phyloP scores from a whole-genome alignment of 2,329 filamentous ascomycete species.

The Aspergillus aculeatus region DNA sequence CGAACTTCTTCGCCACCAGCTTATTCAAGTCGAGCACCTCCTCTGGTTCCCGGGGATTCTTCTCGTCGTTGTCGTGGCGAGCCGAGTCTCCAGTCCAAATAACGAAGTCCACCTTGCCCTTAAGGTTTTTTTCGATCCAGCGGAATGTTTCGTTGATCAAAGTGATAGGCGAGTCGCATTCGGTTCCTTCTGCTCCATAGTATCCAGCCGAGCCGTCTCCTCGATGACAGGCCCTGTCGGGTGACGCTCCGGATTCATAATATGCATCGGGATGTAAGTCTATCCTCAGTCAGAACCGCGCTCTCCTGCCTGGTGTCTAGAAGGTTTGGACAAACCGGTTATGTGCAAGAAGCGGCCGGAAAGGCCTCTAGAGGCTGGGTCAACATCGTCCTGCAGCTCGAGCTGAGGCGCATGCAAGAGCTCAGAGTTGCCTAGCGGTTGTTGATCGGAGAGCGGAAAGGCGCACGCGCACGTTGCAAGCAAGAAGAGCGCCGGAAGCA shows the following conservation, averaged over 20 bases:
- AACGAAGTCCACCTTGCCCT: slow-evolving; percentile 80
- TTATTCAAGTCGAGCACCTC: slow-evolving; percentile 79
- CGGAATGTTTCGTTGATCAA: slow-evolving; percentile 85
- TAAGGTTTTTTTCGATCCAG: slow-evolving; percentile 79
- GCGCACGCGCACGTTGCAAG: slow-evolving; percentile 18
- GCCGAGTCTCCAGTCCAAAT: slow-evolving; percentile 91
- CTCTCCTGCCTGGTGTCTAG: slow-evolving; percentile 8
- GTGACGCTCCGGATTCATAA: slow-evolving; percentile 75
- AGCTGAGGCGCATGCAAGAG: slow-evolving; percentile 1
- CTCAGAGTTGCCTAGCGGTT: slow-evolving; percentile 13
- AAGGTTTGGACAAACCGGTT: slow-evolving; percentile 27
- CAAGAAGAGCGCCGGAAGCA: slow-evolving; percentile 13
- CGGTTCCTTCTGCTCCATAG: slow-evolving; percentile 81
- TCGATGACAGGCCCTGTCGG: slow-evolving; percentile 73
- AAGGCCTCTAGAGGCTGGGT: slow-evolving; percentile 17
- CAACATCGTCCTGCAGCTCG: not conserved
- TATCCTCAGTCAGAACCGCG: slow-evolving; percentile 37
- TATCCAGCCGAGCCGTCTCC: slow-evolving; percentile 72
- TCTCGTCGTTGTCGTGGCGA: slow-evolving; percentile 83
- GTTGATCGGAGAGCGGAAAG: slow-evolving; percentile 20
- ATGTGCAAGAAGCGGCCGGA: slow-evolving; percentile 39
- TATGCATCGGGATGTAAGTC: slow-evolving; percentile 90
- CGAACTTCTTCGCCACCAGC: slow-evolving; percentile 72
- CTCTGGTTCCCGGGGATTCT: slow-evolving; percentile 68
- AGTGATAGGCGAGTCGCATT: slow-evolving; percentile 79